These are phyloP conservation scores for Sporothrix schenckii DNA, from an alignment of 2,329 filamentous ascomycete species.

Conservation along the genomic window DNA sequence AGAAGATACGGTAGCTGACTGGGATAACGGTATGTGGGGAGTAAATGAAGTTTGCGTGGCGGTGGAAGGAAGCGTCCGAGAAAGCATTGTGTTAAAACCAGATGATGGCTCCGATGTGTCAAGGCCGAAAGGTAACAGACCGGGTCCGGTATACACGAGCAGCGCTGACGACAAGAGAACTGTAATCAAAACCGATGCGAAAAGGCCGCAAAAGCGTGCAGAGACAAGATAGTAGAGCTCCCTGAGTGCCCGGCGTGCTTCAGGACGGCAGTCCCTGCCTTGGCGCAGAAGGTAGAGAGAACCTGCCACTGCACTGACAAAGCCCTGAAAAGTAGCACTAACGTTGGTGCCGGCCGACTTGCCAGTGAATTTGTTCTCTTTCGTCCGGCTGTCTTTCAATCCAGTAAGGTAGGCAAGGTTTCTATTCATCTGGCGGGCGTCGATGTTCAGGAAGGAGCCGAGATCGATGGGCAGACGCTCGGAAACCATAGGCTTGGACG, in stretches of 20 bases:
- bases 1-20: constrained; percentile 13
- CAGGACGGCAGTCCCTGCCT: constrained; percentile 1
- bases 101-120: background rate
- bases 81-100: background rate
- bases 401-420: constrained; percentile 56
- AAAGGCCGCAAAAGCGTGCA: background rate
- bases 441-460: constrained; percentile 54
- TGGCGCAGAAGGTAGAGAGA: background rate
- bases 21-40: background rate
- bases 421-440: constrained; percentile 57
- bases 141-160: background rate
- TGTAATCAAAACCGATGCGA: background rate
- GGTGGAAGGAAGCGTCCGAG: background rate
- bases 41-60: background rate
- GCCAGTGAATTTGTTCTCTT: background rate
- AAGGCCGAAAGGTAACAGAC: background rate
- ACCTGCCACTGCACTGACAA: background rate
- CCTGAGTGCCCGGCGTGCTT: background rate
- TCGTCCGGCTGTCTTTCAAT: constrained; percentile 38
- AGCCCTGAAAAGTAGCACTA: background rate
- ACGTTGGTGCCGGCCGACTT: background rate
- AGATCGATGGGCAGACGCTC: constrained; percentile 54
- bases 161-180: background rate
- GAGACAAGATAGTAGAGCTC: background rate
- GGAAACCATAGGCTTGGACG: constrained; percentile 44